Conservation (phyloP, 2,329 filamentous ascomycete genomes). For the Penicillium sp. region DNA sequence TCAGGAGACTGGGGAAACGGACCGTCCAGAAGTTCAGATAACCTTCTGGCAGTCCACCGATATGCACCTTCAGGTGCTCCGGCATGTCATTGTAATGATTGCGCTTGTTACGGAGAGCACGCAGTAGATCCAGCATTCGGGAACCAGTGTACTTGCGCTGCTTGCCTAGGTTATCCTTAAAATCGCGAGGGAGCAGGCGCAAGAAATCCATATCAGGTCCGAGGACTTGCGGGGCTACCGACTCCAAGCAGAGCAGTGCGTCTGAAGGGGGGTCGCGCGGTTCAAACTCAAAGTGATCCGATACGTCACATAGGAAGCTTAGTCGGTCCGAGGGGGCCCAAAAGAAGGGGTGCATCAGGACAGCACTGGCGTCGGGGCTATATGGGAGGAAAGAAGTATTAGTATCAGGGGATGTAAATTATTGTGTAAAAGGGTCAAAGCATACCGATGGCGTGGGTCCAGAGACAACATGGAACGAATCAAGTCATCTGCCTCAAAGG, state of each 20-base stretch:
- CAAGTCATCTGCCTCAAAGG: conserved; percentile 82
- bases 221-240: conserved; percentile 44
- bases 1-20: conserved; percentile 74
- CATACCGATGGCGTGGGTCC: conserved; percentile 60
- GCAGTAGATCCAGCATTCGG: conserved; percentile 78
- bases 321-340: conserved; percentile 88
- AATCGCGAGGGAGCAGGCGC: conserved; percentile 70
- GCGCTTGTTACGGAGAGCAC: conserved; percentile 90
- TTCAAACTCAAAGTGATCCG: conserved; percentile 94
- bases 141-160: conserved; percentile 91
- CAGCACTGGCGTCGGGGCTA: conserved; percentile 70
- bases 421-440: not conserved
- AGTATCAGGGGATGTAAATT: not conserved
- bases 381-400: not conserved
- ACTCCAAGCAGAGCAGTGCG: conserved; percentile 61
- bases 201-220: conserved; percentile 73
- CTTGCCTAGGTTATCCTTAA: conserved; percentile 86
- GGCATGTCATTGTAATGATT: conserved; percentile 98
- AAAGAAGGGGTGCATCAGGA: conserved; percentile 95
- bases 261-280: conserved; percentile 76
- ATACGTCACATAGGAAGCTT: conserved; percentile 91
- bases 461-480: conserved; percentile 76
- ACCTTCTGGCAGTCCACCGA: conserved; percentile 74
- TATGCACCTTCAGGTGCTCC: conserved; percentile 69
- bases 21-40: conserved; percentile 83